These are phyloP conservation scores for Papiliotrema terrestris DNA, from an alignment of 1,284 basidiomycete species.

Conservation along the genomic window DNA sequence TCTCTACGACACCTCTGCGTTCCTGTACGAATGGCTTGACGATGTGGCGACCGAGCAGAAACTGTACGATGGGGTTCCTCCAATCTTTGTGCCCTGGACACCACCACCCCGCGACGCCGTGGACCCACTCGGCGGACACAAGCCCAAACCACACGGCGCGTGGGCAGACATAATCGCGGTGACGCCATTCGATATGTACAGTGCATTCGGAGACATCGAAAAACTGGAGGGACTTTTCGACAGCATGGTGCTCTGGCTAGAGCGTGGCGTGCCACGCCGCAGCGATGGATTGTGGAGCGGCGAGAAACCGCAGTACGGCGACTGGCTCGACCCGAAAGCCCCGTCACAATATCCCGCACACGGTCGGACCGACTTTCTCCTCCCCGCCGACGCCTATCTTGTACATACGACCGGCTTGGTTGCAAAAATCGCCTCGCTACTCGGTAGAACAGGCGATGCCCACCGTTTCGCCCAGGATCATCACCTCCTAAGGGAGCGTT, in stretches of 20 bases:
- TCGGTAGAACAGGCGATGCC: background rate
- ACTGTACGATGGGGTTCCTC: constrained; percentile 19
- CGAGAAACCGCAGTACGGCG: constrained; percentile 15
- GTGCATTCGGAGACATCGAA: constrained; percentile 17
- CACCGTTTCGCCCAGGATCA: constrained; percentile 5
- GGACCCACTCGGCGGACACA: constrained; percentile 1
- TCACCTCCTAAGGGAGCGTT: constrained; percentile 14
- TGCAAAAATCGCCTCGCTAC: constrained; percentile 6
- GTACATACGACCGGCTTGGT: constrained; percentile 9
- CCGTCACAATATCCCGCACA: constrained; percentile 27
- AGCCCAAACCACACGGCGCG: constrained; percentile 4
- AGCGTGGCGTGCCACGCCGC: constrained; percentile 23
- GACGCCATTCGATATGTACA: constrained; percentile 26
- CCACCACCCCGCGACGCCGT: too few species aligned
- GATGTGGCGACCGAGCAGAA: constrained; percentile 33
- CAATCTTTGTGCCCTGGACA: constrained; percentile 27
- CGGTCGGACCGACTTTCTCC: constrained; percentile 7
- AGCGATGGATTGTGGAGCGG: constrained; percentile 19
- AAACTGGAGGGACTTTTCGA: constrained; percentile 23
- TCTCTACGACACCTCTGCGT: constrained; percentile 27
- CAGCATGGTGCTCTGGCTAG: constrained; percentile 30
- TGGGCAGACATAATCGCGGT: constrained; percentile 34
- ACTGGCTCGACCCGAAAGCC: constrained; percentile 28
- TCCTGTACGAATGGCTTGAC: constrained; percentile 29
- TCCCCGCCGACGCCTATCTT: constrained; percentile 15